Conservation (phyloP, 2,329 filamentous ascomycete species). For the Penicillium capsulatum region DNA sequence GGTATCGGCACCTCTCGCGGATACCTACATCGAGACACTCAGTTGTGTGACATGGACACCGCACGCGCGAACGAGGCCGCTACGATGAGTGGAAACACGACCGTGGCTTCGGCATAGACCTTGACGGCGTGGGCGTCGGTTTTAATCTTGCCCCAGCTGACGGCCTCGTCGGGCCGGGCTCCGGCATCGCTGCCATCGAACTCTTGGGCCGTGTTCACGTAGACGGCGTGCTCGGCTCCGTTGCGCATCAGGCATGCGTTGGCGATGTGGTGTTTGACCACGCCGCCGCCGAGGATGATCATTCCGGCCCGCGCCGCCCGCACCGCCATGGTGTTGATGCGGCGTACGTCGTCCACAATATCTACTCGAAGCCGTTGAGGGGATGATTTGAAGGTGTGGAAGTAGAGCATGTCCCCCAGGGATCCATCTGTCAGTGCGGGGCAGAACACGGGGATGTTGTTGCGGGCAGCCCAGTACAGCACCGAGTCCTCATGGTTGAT, state of each 20-base stretch:
- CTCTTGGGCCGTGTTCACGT: constrained; percentile 95
- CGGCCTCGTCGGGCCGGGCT: constrained; percentile 88
- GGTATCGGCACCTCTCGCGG: not conserved
- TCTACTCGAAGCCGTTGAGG: constrained; percentile 79
- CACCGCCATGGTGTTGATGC: constrained; percentile 87
- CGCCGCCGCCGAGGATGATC: constrained; percentile 88
- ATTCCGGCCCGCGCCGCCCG: constrained; percentile 84
- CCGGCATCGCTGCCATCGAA: constrained; percentile 97
- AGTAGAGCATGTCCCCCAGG: constrained; percentile 96
- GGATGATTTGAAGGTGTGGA: constrained; percentile 89
- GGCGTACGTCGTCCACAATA: constrained; percentile 88
- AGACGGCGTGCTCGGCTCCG: constrained; percentile 92
- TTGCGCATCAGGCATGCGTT: constrained; percentile 98
- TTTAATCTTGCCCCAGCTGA: constrained; percentile 99
- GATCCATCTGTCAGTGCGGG: constrained; percentile 93
- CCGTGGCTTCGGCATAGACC: constrained; percentile 65
- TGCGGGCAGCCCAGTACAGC: constrained; percentile 97
- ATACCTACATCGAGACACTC: not conserved
- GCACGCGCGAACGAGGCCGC: constrained; percentile 60
- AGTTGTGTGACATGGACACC: constrained; percentile 8
- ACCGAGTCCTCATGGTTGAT: constrained; percentile 90
- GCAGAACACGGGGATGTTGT: constrained; percentile 95
- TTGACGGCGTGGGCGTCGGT: constrained; percentile 82
- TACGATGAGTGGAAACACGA: constrained; percentile 64
- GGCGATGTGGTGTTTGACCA: constrained; percentile 98